These are phyloP conservation scores for Cladosporium sphaerospermum DNA, from an alignment of 2,329 filamentous ascomycete genomes.

Conservation along the genomic window DNA sequence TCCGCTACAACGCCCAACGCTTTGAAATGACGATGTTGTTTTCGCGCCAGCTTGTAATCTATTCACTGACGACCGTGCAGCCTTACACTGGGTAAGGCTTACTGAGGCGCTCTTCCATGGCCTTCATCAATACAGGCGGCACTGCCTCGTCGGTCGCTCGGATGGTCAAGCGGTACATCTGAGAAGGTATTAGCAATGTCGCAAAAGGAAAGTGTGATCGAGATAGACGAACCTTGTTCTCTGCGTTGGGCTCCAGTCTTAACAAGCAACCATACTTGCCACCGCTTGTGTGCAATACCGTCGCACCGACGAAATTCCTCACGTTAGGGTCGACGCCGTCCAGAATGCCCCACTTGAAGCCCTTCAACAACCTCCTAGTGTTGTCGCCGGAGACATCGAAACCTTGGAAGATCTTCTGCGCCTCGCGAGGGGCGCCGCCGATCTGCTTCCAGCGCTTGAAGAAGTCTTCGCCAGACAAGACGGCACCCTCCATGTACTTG, in stretches of 20 bases:
- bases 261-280: slow-evolving; percentile 94
- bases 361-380: slow-evolving; percentile 66
- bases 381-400: slow-evolving; percentile 64
- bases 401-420: slow-evolving; percentile 73
- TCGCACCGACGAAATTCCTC: slow-evolving; percentile 89
- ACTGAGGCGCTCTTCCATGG: slow-evolving; percentile 79
- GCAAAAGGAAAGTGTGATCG: not conserved
- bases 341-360: slow-evolving; percentile 84
- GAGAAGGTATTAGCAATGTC: slow-evolving; percentile 15
- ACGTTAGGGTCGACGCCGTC: slow-evolving; percentile 82
- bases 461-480: slow-evolving; percentile 83
- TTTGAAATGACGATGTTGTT: not conserved
- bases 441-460: slow-evolving; percentile 99
- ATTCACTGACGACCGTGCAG: not conserved
- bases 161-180: slow-evolving; percentile 96
- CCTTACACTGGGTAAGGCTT: slow-evolving; percentile 29
- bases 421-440: slow-evolving; percentile 77
- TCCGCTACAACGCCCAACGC: slow-evolving; percentile 8
- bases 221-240: slow-evolving; percentile 67
- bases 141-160: slow-evolving; percentile 89
- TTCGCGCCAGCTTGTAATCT: not conserved
- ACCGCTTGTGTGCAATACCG: slow-evolving; percentile 74
- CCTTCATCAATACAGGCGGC: slow-evolving; percentile 69
- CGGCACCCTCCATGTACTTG: slow-evolving; percentile 94
- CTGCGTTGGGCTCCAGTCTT: slow-evolving; percentile 89